Evolutionary conservation across 2,329 filamentous ascomycete genomes (phyloP), one percentile per base, ranked within the genome.

Genomic region (Ceratocystis cacaofunesta): DNA sequence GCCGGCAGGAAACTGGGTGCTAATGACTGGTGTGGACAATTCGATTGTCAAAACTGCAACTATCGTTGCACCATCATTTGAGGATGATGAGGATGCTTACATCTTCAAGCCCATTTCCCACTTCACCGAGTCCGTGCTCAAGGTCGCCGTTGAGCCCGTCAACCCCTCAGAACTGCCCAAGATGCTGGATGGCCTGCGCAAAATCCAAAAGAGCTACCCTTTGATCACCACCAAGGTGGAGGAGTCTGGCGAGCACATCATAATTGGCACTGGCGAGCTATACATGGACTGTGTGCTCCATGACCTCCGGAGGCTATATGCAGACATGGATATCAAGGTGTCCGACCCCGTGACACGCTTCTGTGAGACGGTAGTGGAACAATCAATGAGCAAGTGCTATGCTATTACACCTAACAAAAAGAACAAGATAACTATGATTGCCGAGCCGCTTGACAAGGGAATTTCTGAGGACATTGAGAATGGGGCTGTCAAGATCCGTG

Each of bases 261-360:
- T 99, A 60, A 83, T 99, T 3, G 94, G 94, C 28, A 99, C 94
- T 0, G 94, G 94, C 68, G 94, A 99, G 75, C 80, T 99, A n/a
- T 99, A 99, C 78, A 97, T 99, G 92, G 94, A 99, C 74, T 99
- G 94, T 72, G 92, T 99, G 2, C 81, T 99, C 58, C 94, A 99
- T 74, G 94, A 99, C 73, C 81, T 99, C 60, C 88, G 94, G 64
- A 84, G 86, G 50, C 76, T 97, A n/a, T 99, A 96, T 73, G 92
- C 94, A 15, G 92, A 97, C 72, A 99, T 99, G 94, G 94, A 99
- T 74, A 89, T 99, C 77, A 97, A 97, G 77, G 90, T 99, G 61
- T 99, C 94, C 0, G 94, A 99, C 73, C 94, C 94, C 0, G 92
- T 99, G 55, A 97, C 94, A 17, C 83, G 94, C 61, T 99, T 99